Percentiles rank a stretch among this genome's conserved stretches.
Conservation (phyloP, 345 rosid genomes). For the Eucalyptus tenuipes region DNA sequence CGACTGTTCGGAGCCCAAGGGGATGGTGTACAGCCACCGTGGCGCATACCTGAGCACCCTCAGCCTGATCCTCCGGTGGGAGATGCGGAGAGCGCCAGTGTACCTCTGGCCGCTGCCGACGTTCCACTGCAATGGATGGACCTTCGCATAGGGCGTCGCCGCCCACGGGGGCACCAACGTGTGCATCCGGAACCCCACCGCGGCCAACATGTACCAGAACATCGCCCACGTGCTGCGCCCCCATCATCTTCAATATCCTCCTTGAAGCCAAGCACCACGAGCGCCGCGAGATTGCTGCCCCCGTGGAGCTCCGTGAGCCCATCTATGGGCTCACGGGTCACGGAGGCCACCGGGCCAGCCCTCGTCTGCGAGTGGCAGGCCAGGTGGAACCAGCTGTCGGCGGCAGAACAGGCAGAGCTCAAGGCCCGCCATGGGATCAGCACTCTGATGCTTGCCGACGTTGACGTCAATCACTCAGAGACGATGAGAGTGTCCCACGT, state of each 20-base stretch:
- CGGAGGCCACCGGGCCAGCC: constrained; percentile 60
- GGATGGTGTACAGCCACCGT: constrained; percentile 65
- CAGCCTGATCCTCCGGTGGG: constrained; percentile 41
- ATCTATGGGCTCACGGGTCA: constrained; percentile 66
- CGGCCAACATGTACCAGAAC: constrained; percentile 30
- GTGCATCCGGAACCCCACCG: constrained; percentile 46
- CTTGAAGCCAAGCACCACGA: constrained; percentile 31
- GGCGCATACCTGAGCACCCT: constrained; percentile 57
- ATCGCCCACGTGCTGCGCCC: constrained; percentile 75
- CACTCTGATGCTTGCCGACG: constrained; percentile 40
- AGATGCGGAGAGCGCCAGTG: constrained; percentile 46
- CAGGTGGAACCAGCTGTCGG: constrained; percentile 41
- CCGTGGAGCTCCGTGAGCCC: constrained; percentile 54
- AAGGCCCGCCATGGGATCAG: constrained; percentile 52
- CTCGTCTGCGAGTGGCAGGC: constrained; percentile 65
- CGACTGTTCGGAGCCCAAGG: constrained; percentile 56
- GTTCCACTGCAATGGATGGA: constrained; percentile 83
- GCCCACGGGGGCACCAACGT: constrained; percentile 61
- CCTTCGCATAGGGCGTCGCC: constrained; percentile 56
- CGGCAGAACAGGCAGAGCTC: constrained; percentile 11
- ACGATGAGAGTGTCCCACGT: constrained; percentile 46
- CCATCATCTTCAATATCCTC: constrained; percentile 52
- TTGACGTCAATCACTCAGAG: constrained; percentile 37
- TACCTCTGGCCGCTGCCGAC: constrained; percentile 71
- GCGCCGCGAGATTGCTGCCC: constrained; percentile 8